Percentiles rank a stretch among this genome's conserved stretches.
These are phyloP conservation scores for Tremellales sp. DNA, from an alignment of 1,284 basidiomycete genomes.

Conservation along the genomic window DNA sequence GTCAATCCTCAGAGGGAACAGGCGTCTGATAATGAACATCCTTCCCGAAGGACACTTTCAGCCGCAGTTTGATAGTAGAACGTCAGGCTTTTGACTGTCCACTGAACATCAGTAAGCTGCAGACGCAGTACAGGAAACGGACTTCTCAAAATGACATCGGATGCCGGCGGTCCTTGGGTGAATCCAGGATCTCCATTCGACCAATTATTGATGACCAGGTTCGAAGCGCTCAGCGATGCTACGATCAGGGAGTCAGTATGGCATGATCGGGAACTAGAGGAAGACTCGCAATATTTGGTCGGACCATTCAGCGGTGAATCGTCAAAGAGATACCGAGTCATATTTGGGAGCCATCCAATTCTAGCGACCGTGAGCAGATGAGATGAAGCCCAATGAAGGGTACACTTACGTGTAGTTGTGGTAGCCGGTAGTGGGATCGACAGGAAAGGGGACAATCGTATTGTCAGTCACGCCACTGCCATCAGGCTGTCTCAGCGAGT, in stretches of 20 bases:
- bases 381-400: not conserved
- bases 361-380: not conserved
- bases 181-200: constrained; percentile 9
- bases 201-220: constrained; percentile 16
- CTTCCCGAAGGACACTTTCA: too few species aligned
- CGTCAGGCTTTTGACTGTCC: too few species aligned
- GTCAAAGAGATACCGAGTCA: constrained; percentile 11
- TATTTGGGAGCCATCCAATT: constrained; percentile 16
- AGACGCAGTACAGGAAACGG: too few species aligned
- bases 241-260: not conserved
- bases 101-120: too few species aligned
- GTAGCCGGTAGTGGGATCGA: constrained; percentile 10
- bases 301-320: constrained; percentile 7
- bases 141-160: too few species aligned
- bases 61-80: too few species aligned
- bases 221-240: constrained; percentile 12
- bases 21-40: too few species aligned
- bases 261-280: not conserved
- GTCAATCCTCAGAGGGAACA: too few species aligned
- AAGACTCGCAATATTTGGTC: constrained; percentile 8
- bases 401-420: constrained; percentile 16
- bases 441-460: constrained; percentile 7
- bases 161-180: constrained; percentile 15
- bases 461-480: constrained; percentile 3
- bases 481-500: constrained; percentile 1